These are phyloP conservation scores for Fraxinus baroniana DNA, from an alignment of 305 asterid genomes.

Conservation along the genomic window DNA sequence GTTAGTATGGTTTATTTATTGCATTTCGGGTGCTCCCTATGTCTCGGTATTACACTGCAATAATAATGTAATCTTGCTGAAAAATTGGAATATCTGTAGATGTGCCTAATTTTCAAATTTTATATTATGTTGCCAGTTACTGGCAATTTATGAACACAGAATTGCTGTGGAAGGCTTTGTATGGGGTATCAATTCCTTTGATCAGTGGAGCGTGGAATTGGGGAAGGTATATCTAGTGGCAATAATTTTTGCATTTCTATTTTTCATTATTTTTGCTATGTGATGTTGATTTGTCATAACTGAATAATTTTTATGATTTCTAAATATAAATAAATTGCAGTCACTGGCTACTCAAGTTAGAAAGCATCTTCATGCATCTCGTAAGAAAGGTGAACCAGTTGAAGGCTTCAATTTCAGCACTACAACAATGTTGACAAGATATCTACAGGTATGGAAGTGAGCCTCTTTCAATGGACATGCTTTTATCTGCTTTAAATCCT, in stretches of 20 bases:
- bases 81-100: neutral
- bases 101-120: slow-evolving; percentile 25
- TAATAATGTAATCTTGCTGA: neutral
- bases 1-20: neutral
- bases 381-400: slow-evolving; percentile 71
- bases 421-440: slow-evolving; percentile 54
- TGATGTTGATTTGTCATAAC: neutral
- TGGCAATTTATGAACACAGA: slow-evolving; percentile 96
- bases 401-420: slow-evolving; percentile 94
- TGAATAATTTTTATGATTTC: neutral
- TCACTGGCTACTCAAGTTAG: slow-evolving; percentile 96
- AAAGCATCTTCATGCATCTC: slow-evolving; percentile 89
- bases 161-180: slow-evolving; percentile 93
- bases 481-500: neutral
- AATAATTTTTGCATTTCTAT: neutral
- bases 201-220: slow-evolving; percentile 98
- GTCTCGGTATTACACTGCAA: slow-evolving; percentile 11
- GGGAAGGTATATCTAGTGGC: slow-evolving; percentile 66
- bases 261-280: neutral
- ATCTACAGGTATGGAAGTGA: slow-evolving; percentile 59
- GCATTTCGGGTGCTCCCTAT: neutral
- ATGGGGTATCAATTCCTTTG: slow-evolving; percentile 99
- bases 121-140: slow-evolving; percentile 53
- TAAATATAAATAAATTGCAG: slow-evolving; percentile 36
- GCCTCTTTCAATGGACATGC: slow-evolving; percentile 1